These are phyloP conservation scores for Ceratobasidium sp. DNA, from an alignment of 1,284 basidiomycete species.

Conservation along the genomic window DNA sequence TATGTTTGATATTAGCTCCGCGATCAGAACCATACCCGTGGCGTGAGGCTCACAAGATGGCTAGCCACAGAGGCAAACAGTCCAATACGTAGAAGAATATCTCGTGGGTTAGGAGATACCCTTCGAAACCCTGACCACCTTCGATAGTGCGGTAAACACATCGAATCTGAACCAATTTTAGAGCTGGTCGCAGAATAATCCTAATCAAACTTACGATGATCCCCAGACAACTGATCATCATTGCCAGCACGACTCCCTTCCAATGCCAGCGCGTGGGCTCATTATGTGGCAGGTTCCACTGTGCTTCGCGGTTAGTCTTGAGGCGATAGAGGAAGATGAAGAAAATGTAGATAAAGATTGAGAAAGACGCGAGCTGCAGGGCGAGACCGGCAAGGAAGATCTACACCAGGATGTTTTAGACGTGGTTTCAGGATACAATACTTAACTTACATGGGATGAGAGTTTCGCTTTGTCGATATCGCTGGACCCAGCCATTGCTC, in stretches of 20 bases:
- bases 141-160: conserved; percentile 41
- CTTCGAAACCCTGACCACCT: conserved; percentile 25
- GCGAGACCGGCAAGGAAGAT: conserved; percentile 19
- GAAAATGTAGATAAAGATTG: neutral
- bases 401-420: neutral
- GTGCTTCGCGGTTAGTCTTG: neutral
- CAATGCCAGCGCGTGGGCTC: conserved; percentile 4
- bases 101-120: conserved; percentile 41
- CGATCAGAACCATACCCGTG: too few species aligned
- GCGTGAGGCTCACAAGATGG: conserved; percentile 45
- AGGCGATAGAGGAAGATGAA: conserved; percentile 22
- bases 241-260: neutral
- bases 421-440: neutral
- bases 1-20: too few species aligned
- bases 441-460: neutral
- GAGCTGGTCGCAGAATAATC: neutral
- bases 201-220: neutral
- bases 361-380: conserved; percentile 19
- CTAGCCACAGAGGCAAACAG: conserved; percentile 36
- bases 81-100: conserved; percentile 44
- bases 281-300: neutral
- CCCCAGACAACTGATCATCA: conserved; percentile 24
- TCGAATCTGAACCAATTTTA: conserved; percentile 26
- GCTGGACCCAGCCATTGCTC: conserved; percentile 4
- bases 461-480: conserved; percentile 16